Conservation (phyloP, 805 yeast species). For the Yamadazyma akitaensis region DNA sequence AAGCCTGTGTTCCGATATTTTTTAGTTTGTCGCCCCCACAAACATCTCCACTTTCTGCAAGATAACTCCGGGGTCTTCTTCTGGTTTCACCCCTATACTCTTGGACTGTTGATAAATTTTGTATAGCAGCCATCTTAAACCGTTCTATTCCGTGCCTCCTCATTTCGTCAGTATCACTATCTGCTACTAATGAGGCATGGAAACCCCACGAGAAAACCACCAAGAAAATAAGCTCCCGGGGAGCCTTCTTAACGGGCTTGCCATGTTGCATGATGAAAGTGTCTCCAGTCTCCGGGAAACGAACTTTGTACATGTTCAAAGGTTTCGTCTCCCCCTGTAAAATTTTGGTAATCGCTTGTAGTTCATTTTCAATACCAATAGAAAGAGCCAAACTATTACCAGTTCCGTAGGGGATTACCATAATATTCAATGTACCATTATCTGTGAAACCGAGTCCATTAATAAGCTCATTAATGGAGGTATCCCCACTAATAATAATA, state of each 20-base stretch:
- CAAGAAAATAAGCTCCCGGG: constrained; percentile 25
- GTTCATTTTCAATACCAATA: constrained; percentile 33
- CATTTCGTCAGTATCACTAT: constrained; percentile 67
- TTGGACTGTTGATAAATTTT: constrained; percentile 50
- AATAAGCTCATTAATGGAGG: constrained; percentile 73
- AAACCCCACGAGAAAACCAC: constrained; percentile 83
- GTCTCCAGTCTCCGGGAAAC: constrained; percentile 32
- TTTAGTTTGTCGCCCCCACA: background rate
- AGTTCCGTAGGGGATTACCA: constrained; percentile 71
- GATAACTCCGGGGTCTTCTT: background rate
- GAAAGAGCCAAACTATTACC: constrained; percentile 81
- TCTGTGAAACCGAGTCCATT: constrained; percentile 39
- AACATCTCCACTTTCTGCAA: constrained; percentile 6
- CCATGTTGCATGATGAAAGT: constrained; percentile 9
- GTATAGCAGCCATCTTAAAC: constrained; percentile 65
- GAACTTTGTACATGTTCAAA: constrained; percentile 43
- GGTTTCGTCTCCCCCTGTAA: constrained; percentile 20
- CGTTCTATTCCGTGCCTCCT: constrained; percentile 62
- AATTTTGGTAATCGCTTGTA: constrained; percentile 18
- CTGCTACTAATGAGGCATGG: constrained; percentile 82
- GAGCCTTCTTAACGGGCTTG: background rate
- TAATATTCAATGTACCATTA: constrained; percentile 19
- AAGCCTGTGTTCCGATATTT: background rate
- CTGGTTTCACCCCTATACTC: constrained; percentile 45
- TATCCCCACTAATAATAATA: constrained; percentile 79